phyloP scores from a whole-genome alignment of 2,329 filamentous ascomycete genomes.

The Blumeria graminis region DNA sequence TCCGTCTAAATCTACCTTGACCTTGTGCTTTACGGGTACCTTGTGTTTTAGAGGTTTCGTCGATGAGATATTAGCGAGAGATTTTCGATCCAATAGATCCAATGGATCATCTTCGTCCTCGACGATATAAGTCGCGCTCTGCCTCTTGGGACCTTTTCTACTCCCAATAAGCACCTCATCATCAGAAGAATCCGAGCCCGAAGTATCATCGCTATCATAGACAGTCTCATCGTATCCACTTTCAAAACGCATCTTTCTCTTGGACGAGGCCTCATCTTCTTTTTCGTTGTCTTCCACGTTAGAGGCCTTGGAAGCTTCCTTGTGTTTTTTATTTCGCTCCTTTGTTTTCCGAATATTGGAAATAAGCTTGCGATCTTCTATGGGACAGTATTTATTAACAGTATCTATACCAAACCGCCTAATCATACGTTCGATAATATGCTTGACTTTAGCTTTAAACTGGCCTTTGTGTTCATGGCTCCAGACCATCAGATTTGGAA shows the following conservation, averaged over 20 bases:
- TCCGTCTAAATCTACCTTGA: conserved; percentile 50
- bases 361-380: conserved; percentile 71
- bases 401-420: conserved; percentile 67
- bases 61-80: conserved; percentile 78
- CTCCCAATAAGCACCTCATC: conserved; percentile 26
- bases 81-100: conserved; percentile 71
- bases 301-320: conserved; percentile 38
- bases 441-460: conserved; percentile 92
- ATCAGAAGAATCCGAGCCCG: conserved; percentile 37
- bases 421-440: conserved; percentile 86
- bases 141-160: conserved; percentile 28
- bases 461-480: conserved; percentile 95
- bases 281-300: conserved; percentile 32
- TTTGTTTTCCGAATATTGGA: conserved; percentile 88
- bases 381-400: conserved; percentile 60
- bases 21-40: conserved; percentile 26
- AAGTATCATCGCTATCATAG: conserved; percentile 31
- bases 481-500: conserved; percentile 87
- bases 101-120: conserved; percentile 89
- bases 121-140: conserved; percentile 60
- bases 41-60: conserved; percentile 53
- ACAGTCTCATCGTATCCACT: conserved; percentile 93
- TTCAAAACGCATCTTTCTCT: conserved; percentile 44
- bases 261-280: conserved; percentile 26
- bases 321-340: conserved; percentile 76